Evolutionary conservation across 805 yeast genomes (phyloP).

Genomic region (Saccharomycopsis sp.): DNA sequence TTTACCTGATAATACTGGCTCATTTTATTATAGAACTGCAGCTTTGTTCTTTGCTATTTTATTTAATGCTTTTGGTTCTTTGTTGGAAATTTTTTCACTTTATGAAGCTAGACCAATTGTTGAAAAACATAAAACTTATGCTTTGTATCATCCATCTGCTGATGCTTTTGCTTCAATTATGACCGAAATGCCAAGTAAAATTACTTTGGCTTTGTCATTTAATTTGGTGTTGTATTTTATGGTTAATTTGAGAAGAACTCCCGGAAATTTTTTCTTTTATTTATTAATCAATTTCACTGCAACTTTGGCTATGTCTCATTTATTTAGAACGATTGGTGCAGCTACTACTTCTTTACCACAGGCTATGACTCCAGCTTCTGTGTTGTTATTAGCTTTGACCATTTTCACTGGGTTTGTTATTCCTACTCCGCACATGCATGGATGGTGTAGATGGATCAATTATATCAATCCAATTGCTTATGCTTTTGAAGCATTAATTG

Average conservation of each 20-base stretch:
- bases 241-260: constrained; percentile 44
- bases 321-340: constrained; percentile 37
- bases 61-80: constrained; percentile 55
- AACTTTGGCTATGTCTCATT: constrained; percentile 37
- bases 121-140: constrained; percentile 51
- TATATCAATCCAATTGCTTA: constrained; percentile 38
- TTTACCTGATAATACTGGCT: constrained; percentile 34
- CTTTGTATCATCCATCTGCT: constrained; percentile 53
- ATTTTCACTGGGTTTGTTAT: constrained; percentile 39
- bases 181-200: constrained; percentile 46
- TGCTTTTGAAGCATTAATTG: constrained; percentile 38
- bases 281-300: constrained; percentile 36
- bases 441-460: constrained; percentile 43
- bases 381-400: constrained; percentile 32
- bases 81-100: constrained; percentile 49
- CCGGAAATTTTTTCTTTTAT: constrained; percentile 51
- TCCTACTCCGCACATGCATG: constrained; percentile 36
- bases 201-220: constrained; percentile 38
- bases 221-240: constrained; percentile 46
- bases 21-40: constrained; percentile 52
- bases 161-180: constrained; percentile 49
- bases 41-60: constrained; percentile 61
- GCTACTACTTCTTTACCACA: constrained; percentile 32
- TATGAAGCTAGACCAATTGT: constrained; percentile 52
- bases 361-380: constrained; percentile 40